Conservation (phyloP, 805 yeast species). For the Metschnikowia proteae region DNA sequence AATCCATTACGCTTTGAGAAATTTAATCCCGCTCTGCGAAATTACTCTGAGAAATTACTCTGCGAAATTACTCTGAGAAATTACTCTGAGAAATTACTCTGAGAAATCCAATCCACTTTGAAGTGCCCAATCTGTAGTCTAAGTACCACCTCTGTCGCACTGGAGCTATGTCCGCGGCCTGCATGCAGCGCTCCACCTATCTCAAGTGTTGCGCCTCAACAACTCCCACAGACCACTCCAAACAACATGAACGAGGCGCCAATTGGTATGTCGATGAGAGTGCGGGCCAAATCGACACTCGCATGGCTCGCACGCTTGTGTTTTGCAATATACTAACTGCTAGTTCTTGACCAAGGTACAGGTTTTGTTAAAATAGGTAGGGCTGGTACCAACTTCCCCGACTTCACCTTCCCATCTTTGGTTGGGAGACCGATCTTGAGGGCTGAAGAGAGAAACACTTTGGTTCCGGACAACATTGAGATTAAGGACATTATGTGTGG, state of each 20-base stretch:
- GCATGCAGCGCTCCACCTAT: slow-evolving; percentile 5
- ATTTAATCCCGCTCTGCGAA: no score
- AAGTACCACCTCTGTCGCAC: not conserved
- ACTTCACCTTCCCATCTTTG: slow-evolving; percentile 92
- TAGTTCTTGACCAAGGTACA: slow-evolving; percentile 97
- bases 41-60: not conserved
- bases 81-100: no score
- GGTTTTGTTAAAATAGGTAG: slow-evolving; percentile 97
- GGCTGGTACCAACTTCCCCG: slow-evolving; percentile 96
- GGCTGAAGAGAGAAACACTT: slow-evolving; percentile 80
- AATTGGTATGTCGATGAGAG: slow-evolving; percentile 15
- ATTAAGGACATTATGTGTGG: slow-evolving; percentile 98
- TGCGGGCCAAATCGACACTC: not conserved
- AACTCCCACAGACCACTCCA: not conserved
- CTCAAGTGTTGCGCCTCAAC: slow-evolving; percentile 15
- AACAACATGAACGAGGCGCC: slow-evolving; percentile 18
- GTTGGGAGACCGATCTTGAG: slow-evolving; percentile 96
- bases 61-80: not conserved
- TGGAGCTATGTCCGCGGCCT: slow-evolving; percentile 1
- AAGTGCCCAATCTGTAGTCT: not conserved
- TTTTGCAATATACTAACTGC: slow-evolving; percentile 12
- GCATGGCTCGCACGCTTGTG: no score
- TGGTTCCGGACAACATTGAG: slow-evolving; percentile 57
- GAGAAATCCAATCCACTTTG: not conserved
- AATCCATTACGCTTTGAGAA: no score